Evolutionary conservation across 2,329 filamentous ascomycete species (phyloP), one percentile per base, ranked within the genome.

Genomic region (Botryotinia convoluta): DNA sequence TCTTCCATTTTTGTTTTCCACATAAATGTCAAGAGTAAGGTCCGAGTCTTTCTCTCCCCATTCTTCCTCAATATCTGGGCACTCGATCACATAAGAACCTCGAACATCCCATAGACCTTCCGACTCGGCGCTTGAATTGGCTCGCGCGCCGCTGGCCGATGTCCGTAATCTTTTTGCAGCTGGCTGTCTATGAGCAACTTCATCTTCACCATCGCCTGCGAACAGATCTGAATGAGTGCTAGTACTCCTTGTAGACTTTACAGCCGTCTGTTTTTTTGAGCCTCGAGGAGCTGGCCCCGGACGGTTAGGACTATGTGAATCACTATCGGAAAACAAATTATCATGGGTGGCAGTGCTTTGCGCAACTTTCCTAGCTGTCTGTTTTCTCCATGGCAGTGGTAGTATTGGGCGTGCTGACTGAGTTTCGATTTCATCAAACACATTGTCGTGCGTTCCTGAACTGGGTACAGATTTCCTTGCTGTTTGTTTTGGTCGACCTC

Each of bases 21-120:
- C 60, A 51, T 76, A 74, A 3, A 78, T 57, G 14, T 77, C 73
- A 29, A 76, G 37, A 8, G 48, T 73, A 39, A 75, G 62, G 6
- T 45, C 42, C n/a, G 44, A 57, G n/a, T 72, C 37, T 51, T 67
- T 44, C 35, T 65, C 48, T 64, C 60, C 61, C 69, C 73, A 76
- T 51, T 72, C 32, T 4, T 69, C 54, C 32, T 77, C 72, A 39
- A 75, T 74, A 2, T 29, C 51, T 9, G 69, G 63, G 42, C 75
- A 76, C 14, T 68, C 57, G 22, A 76, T 74, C 20, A 71, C 16
- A 61, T 74, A 78, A 39, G 69, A 64, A 16, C 74, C 72, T 69
- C 71, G 61, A 61, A 75, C 72, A 71, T 77, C 74, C 70, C 73
- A 75, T 45, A 61, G 22, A 18, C n/a, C 59, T 51, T 54, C 70